phyloP scores from a whole-genome alignment of 768 basidiomycete genomes.

The Symmetrospora coprosmae region DNA sequence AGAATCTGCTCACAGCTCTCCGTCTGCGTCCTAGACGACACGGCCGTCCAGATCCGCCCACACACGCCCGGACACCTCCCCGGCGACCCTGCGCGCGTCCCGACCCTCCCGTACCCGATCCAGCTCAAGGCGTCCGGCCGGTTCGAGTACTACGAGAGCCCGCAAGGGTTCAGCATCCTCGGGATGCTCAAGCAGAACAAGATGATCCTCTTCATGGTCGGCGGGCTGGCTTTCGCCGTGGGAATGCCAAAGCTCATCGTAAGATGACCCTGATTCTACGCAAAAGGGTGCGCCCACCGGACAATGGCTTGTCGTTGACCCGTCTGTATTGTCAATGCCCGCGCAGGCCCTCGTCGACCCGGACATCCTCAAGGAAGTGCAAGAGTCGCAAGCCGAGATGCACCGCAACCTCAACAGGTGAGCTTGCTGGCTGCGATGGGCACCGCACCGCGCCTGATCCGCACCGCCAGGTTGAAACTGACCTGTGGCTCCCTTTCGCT shows the following conservation, averaged over 20 bases:
- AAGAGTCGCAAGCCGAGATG: slow-evolving; percentile 16
- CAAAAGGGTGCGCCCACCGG: too few species aligned
- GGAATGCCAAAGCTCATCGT: slow-evolving; percentile 19
- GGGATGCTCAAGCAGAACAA: slow-evolving; percentile 11
- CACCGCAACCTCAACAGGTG: slow-evolving; percentile 5
- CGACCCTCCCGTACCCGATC: slow-evolving; percentile 6
- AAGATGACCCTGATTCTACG: too few species aligned
- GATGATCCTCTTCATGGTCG: slow-evolving; percentile 15
- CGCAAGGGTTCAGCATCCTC: slow-evolving; percentile 4
- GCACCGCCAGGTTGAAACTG: neutral
- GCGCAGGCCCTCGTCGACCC: slow-evolving; percentile 6
- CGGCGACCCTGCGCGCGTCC: neutral
- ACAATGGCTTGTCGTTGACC: too few species aligned
- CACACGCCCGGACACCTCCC: neutral
- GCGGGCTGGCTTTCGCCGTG: slow-evolving; percentile 1
- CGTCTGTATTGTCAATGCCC: too few species aligned
- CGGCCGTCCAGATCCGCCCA: slow-evolving; percentile 7
- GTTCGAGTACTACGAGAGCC: slow-evolving; percentile 2
- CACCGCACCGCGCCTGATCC: neutral
- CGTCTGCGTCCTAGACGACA: neutral
- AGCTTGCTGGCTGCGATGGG: too few species aligned
- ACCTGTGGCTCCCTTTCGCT: neutral
- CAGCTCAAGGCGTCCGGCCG: neutral
- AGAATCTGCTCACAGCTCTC: neutral
- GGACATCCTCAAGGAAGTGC: slow-evolving; percentile 9